Evolutionary conservation across 1,284 basidiomycete species (phyloP).

Genomic region (Inonotus obliquus): DNA sequence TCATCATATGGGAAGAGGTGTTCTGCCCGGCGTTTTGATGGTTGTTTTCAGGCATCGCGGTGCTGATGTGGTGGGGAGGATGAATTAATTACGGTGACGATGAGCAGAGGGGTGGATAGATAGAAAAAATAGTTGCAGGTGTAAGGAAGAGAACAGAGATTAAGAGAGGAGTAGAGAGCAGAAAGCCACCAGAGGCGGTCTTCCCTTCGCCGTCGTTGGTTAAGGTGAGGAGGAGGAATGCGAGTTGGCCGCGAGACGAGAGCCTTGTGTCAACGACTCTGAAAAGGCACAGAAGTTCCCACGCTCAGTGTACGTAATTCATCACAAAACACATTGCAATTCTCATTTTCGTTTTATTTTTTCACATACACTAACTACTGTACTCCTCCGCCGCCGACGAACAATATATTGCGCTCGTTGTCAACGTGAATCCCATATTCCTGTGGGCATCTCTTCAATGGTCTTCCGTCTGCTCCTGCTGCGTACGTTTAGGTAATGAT

Average conservation of each 20-base stretch:
- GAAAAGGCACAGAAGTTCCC: background rate
- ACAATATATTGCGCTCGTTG: background rate
- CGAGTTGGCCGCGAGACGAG: conserved; percentile 3
- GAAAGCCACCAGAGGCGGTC: conserved; percentile 13
- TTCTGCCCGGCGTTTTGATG: conserved; percentile 36
- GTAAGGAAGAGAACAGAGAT: conserved; percentile 26
- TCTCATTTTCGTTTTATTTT: background rate
- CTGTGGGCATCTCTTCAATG: background rate
- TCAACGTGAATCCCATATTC: background rate
- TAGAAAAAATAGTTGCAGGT: conserved; percentile 27
- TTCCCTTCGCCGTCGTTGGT: background rate
- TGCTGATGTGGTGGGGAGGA: conserved; percentile 7
- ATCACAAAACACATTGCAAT: background rate
- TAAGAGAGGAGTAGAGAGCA: conserved; percentile 21
- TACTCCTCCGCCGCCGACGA: background rate
- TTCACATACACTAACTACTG: too few species aligned
- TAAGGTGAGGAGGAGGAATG: conserved; percentile 24
- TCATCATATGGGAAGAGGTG: conserved; percentile 90
- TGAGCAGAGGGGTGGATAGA: conserved; percentile 21
- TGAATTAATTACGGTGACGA: conserved; percentile 21
- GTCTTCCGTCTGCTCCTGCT: background rate
- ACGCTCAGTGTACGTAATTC: background rate
- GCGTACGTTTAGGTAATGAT: background rate
- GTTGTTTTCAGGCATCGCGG: conserved; percentile 32
- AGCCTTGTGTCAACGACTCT: background rate